Conservation (phyloP, 805 yeast species). For the Suhomyces sp. region DNA sequence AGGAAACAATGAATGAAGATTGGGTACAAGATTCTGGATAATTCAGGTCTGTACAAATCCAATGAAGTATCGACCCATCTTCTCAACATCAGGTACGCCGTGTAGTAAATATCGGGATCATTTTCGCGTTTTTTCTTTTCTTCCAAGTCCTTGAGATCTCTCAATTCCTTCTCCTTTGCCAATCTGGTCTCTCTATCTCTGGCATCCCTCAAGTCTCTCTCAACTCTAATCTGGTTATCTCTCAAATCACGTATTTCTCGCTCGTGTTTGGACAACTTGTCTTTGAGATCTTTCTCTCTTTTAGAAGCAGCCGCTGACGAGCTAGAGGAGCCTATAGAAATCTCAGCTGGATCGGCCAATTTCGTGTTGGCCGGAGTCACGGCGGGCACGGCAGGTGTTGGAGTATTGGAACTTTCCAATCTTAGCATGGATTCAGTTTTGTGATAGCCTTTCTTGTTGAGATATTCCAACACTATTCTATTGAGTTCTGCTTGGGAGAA, state of each 20-base stretch:
- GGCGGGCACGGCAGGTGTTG: constrained; percentile 49
- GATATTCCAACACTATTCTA: constrained; percentile 86
- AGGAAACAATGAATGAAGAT: constrained; percentile 87
- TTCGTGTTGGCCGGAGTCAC: constrained; percentile 44
- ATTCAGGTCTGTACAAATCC: constrained; percentile 87
- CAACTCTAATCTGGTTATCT: constrained; percentile 32
- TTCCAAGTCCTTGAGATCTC: constrained; percentile 40
- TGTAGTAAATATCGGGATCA: constrained; percentile 69
- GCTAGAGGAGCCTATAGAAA: constrained; percentile 11
- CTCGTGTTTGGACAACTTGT: constrained; percentile 25
- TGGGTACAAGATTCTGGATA: constrained; percentile 82
- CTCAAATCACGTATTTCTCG: constrained; percentile 35
- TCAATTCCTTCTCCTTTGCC: constrained; percentile 39
- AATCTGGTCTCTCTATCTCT: constrained; percentile 37
- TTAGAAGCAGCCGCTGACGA: constrained; percentile 6
- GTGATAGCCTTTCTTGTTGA: constrained; percentile 90
- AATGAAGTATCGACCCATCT: constrained; percentile 90
- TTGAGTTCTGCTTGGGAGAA: constrained; percentile 86
- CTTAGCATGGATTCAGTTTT: constrained; percentile 92
- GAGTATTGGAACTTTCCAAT: constrained; percentile 70
- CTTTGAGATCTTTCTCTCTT: constrained; percentile 28
- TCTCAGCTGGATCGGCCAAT: constrained; percentile 34
- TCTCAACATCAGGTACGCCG: constrained; percentile 76
- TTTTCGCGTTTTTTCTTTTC: constrained; percentile 44
- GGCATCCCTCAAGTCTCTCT: constrained; percentile 37